Base-by-base conservation (phyloP, 805 yeast genomes). In the Candida argentea region DNA sequence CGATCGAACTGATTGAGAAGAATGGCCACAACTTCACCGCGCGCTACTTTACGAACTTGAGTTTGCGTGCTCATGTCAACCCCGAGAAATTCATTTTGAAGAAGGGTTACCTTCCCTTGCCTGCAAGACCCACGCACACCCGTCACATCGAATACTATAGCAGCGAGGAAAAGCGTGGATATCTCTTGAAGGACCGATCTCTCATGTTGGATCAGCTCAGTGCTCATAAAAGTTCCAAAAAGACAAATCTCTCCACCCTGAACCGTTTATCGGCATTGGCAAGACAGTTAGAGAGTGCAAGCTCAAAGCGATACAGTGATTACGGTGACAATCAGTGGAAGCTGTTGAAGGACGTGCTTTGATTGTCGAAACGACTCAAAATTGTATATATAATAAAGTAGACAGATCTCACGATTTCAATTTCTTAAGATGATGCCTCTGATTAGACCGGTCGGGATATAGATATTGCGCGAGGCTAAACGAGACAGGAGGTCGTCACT, bases 51-150 rank as follows among this genome's bases (percentile, higher is more conserved):
- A 65, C 70, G 25, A 53, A 52, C 29, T 56, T 85, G 19, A 77
- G 83, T 3, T 69, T 81, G 44, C 64, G 73, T 43, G 89, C 85
- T 4, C 91, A 85, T 44, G 61, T 84, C 22, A 55, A 76, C 25
- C 96, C 97, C 7, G 69, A 73, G 26, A 65, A 76, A 52, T 80
- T 76, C 42, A 50, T 81, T 26, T 53, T 64, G 38, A 79, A 68
- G 43, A 76, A 74, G 46, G 94, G 93, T 11, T 73, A 85, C 38
- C 52, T 87, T 10, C 97, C 97, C 25, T 51, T 84, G 39, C 76
- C 72, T 29, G 86, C 96, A 2, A 73, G 86, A 53, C 98, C 98
- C 9, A 79, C 78, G 6, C 75, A 72, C 42, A 73, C 82, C 56
- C 79, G 83, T 55, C 85, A 80, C 46, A 76, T 89, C 32, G 73